Evolutionary conservation across 441 rosid genomes (phyloP).

Genomic region (Eutrema salsugineum): DNA sequence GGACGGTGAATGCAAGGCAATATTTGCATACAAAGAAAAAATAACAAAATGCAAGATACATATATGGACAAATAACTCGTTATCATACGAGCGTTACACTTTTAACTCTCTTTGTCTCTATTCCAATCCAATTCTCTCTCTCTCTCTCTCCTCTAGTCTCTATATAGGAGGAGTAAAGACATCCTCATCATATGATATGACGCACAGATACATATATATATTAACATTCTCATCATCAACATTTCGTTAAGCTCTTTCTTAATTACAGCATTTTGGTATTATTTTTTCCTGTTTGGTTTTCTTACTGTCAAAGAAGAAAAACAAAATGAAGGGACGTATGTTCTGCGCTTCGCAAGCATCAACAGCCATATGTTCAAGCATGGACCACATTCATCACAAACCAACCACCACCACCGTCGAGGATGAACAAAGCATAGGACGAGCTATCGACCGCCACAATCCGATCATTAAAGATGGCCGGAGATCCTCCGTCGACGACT

Average conservation of each 20-base stretch:
- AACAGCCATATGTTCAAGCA: constrained; percentile 65
- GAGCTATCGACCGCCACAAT: constrained; percentile 82
- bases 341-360: constrained; percentile 88
- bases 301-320: not conserved
- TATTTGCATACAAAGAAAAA: not conserved
- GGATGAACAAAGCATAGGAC: constrained; percentile 41
- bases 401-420: constrained; percentile 32
- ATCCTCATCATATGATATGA: constrained; percentile 3
- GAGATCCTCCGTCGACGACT: constrained; percentile 42
- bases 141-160: not conserved
- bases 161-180: not conserved
- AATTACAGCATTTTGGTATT: not conserved
- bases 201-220: not conserved
- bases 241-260: not conserved
- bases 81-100: constrained; percentile 27
- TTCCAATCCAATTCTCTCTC: constrained; percentile 2
- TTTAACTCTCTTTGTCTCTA: constrained; percentile 15
- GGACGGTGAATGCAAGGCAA: not conserved
- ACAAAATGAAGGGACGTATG: constrained; percentile 23
- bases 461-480: constrained; percentile 64
- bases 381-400: constrained; percentile 39
- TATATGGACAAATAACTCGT: constrained; percentile 14
- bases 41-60: not conserved
- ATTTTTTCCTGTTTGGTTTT: not conserved
- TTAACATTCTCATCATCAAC: constrained; percentile 3